Evolutionary conservation across 2,329 filamentous ascomycete genomes (phyloP), one percentile per base, ranked within the genome.

Genomic region (Pseudocercospora eumusae): DNA sequence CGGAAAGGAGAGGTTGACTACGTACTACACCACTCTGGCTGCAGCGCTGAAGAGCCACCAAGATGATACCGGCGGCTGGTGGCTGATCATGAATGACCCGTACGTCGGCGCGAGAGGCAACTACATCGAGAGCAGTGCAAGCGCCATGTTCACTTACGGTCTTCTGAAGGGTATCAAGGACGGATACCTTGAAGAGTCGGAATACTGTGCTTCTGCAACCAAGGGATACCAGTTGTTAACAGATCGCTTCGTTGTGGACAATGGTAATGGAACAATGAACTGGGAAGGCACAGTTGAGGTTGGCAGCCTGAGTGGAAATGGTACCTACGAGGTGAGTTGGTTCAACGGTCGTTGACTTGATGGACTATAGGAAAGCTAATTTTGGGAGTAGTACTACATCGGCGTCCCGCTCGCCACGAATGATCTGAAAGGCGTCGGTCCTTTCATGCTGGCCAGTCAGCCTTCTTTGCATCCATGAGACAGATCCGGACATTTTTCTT

Each of bases 101-200:
- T 78, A 81, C 49, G 77, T 79, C 0, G 79, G 64, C 5, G 77
- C 0, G 68, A 64, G 53, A 50, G 64, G 64, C 18, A 88, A 88
- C 69, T 88, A 86, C 68, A 79, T 87, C 40, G 85, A 88, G 76
- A 83, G 81, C 42, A 85, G 82, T 56, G 83, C 79, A 10, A 82
- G 80, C 8, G 83, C 82, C 2, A 85, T 88, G 80, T 86, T 86
- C 69, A 76, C 80, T 0, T 84, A 82, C 58, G 80, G 81, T 0
- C 71, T 84, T 63, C 70, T 85, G 9, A 81, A 79, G 65, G 84
- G 80, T 0, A 73, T 76, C 15, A 66, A 75, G 28, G 55, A 78
- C 10, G 80, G 79, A 0, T 72, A 77, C 23, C 64, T 78, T 10
- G 59, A 62, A 2, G 61, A 69, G 6, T 66, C 71, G 25, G 67